Percentiles rank a stretch among this genome's conserved stretches.
Conservation (phyloP, 306 rosid species). For the Sicyos baderoa region DNA sequence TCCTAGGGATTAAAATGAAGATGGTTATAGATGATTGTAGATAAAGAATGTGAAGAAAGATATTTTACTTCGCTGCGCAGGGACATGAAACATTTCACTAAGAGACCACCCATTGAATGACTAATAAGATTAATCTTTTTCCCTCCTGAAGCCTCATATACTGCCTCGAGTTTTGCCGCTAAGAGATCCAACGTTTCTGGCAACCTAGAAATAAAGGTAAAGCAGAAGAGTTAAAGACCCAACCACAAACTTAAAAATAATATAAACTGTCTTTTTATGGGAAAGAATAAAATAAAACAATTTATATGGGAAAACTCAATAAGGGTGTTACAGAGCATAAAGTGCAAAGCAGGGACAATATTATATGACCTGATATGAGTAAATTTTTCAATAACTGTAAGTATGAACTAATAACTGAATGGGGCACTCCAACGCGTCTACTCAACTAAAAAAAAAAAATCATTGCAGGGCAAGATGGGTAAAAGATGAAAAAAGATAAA, state of each 20-base stretch:
- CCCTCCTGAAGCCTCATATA: slow-evolving; percentile 75
- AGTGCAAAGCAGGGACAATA: neutral
- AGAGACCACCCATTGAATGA: slow-evolving; percentile 97
- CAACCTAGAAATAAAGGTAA: slow-evolving; percentile 45
- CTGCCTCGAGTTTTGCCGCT: slow-evolving; percentile 59
- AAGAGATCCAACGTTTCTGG: slow-evolving; percentile 71
- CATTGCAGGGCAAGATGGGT: neutral
- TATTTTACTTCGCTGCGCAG: slow-evolving; percentile 62
- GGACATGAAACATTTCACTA: slow-evolving; percentile 92
- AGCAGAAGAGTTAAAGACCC: slow-evolving; percentile 6
- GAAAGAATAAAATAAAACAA: neutral
- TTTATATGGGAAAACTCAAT: neutral
- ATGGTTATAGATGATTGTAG: slow-evolving; percentile 18
- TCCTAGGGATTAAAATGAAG: slow-evolving; percentile 14
- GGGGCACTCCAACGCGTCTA: neutral
- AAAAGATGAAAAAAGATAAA: neutral
- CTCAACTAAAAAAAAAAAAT: neutral
- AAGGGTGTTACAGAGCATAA: slow-evolving; percentile 3
- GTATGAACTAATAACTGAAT: neutral
- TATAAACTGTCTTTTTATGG: neutral
- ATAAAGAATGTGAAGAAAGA: slow-evolving; percentile 14
- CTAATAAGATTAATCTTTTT: slow-evolving; percentile 77
- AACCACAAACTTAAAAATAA: neutral
- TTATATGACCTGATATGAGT: neutral
- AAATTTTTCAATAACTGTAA: neutral